Base-by-base conservation (phyloP, 1,284 basidiomycete species). In the Polyporus tsugae region DNA sequence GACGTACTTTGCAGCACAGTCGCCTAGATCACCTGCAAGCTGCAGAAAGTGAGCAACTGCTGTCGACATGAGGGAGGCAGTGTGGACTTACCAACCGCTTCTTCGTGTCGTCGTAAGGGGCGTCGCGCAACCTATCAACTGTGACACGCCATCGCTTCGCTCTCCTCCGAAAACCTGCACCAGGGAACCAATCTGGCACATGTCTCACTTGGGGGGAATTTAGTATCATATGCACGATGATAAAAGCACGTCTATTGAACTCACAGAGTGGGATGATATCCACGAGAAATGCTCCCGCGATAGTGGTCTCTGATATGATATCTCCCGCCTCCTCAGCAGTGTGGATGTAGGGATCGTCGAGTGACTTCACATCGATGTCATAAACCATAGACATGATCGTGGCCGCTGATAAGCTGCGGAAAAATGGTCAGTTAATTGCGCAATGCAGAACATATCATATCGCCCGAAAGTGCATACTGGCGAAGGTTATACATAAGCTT, bases 171-270 rank as follows among this genome's bases (percentile, higher is more conserved):
- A 79, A 78, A 2, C 58, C 67, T 1, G 78, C 77, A 17, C 77
- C 76, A 0, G 77, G 78, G 60, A 76, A 73, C 78, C 78, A 79
- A 13, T 69, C 63, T 1, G 78, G 77, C 6, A 77, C 44, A 42
- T 75, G 58, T 60, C 57, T 68, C 9, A 68, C 70, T 71, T 42
- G 4, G 36, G 13, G 13, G 19, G 6, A 58, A 17, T 41, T 61
- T 10, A 58, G 29, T 13, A 7, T 22, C 35, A 38, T n/a, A n/a
- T 35, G 11, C 2, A 58, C 10, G 9, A 13, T 1, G 35, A n/a
- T 13, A 11, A n/a, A 11, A 7, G 2, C 19, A 5, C 19, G 4
- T 35, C 29, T n/a, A 7, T 10, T 41, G 10, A 6, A 70, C 76
- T 46, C 60, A 78, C 77, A 55, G n/a, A 75, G 44, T 0, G 76